Conservation (phyloP, 1,284 basidiomycete species). For the Neotropicomus parvogracilis region DNA sequence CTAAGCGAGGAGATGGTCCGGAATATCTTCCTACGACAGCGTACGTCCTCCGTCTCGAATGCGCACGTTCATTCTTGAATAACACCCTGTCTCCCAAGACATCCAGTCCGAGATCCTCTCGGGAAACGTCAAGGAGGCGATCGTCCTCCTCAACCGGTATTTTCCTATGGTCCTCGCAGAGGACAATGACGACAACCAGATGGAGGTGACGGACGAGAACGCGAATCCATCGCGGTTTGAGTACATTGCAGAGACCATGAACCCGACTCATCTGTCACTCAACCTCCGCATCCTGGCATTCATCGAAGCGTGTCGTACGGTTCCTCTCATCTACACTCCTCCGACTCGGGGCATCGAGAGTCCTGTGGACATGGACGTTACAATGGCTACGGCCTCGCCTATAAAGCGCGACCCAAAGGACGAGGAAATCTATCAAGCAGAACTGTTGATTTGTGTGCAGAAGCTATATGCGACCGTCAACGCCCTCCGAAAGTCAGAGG, state of each 20-base stretch:
- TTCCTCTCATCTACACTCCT: slow-evolving; percentile 49
- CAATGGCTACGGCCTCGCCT: background rate
- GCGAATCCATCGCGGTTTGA: slow-evolving; percentile 32
- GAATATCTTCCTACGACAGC: slow-evolving; percentile 52
- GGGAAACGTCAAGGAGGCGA: slow-evolving; percentile 70
- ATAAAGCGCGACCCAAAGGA: slow-evolving; percentile 27
- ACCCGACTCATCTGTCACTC: slow-evolving; percentile 70
- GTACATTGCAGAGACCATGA: slow-evolving; percentile 56
- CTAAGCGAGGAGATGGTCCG: slow-evolving; percentile 44
- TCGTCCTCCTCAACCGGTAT: slow-evolving; percentile 56
- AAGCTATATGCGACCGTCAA: slow-evolving; percentile 58
- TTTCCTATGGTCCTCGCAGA: slow-evolving; percentile 65
- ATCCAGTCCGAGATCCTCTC: slow-evolving; percentile 62
- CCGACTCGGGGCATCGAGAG: slow-evolving; percentile 1
- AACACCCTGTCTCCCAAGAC: slow-evolving; percentile 40
- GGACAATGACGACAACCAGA: slow-evolving; percentile 17
- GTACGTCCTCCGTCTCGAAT: slow-evolving; percentile 38
- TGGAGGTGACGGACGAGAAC: slow-evolving; percentile 27
- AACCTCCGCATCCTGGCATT: slow-evolving; percentile 83
- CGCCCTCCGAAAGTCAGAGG: slow-evolving; percentile 48
- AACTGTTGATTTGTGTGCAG: slow-evolving; percentile 54
- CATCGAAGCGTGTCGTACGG: slow-evolving; percentile 74
- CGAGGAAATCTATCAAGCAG: slow-evolving; percentile 35
- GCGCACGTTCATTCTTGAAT: background rate
- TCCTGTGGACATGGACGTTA: slow-evolving; percentile 11